Evolutionary conservation across 371 early-diverging fungal species (phyloP), one percentile per base, ranked within the genome.

Genomic region (Gilbertella persicaria): DNA sequence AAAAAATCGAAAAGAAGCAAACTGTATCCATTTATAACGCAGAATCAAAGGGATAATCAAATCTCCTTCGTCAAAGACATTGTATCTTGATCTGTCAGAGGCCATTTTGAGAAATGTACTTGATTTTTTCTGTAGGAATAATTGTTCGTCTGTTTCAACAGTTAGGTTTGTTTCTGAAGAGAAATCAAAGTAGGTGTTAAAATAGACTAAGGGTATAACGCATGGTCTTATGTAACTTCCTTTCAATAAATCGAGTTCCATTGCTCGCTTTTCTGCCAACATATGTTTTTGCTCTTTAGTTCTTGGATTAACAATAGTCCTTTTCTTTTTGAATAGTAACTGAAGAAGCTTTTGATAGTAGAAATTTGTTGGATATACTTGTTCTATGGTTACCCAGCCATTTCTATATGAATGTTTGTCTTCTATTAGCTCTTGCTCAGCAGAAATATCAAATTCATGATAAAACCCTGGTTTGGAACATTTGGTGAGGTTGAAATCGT

Each of bases 21-120:
- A 54, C 10, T 28, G 13, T 17, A 23, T 54, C 54, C 54, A 54
- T 30, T 54, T 54, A 23, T 54, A 39, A 3, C 45, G 36, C 9
- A 45, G 23, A 14, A 54, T 25, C 4, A 54, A 21, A 20, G 36
- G 39, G 9, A 45, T 30, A 13, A 54, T 38, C 4, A 39, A 45
- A 5, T 46, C 46, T 5, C 40, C 45, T 14, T 44, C 38, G 19
- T 37, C n/a, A 46, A 54, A 54, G 2, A 46, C 45, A 21, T 39
- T 43, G 30, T 54, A 45, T n/a, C 29, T 17, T 6, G 24, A 28
- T 10, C n/a, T 25, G 12, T 25, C 28, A 9, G 37, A 38, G n/a
- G 46, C 40, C 7, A 39, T 38, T 14, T 21, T 12, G 2, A 26
- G 24, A 16, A 54, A 54, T 16, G 33, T 33, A n/a, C 46, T 54